These are phyloP conservation scores for Paulownia fortunei DNA, from an alignment of 257 asterid genomes.

Conservation along the genomic window DNA sequence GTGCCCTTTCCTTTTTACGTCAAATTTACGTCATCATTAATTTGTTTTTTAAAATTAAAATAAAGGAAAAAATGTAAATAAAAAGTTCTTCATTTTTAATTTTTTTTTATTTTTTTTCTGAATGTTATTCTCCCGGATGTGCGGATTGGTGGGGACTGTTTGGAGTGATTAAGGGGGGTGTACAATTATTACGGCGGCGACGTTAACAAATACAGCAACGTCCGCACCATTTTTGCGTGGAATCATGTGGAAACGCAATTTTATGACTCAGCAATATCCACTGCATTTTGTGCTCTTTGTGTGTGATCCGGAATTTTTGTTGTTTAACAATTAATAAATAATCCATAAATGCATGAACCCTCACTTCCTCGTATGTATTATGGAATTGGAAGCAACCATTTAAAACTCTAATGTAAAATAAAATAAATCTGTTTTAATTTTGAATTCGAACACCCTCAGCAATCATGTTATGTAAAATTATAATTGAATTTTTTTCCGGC, in stretches of 20 bases:
- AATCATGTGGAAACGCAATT: slow-evolving; percentile 22
- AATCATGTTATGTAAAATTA: too few relatives aligned
- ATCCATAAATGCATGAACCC: too few relatives aligned
- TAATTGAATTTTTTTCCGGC: too few relatives aligned
- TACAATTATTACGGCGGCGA: slow-evolving; percentile 5
- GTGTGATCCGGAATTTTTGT: background rate
- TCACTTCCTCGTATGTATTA: too few relatives aligned
- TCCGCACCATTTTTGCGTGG: background rate
- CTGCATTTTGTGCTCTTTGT: background rate
- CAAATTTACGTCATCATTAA: background rate
- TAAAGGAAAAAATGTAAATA: background rate
- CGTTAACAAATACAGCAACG: background rate
- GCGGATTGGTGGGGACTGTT: background rate
- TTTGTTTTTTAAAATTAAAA: too few relatives aligned
- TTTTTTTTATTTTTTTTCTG: background rate
- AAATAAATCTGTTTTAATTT: too few relatives aligned
- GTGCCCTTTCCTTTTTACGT: background rate
- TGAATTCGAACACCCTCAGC: too few relatives aligned
- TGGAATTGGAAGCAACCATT: too few relatives aligned
- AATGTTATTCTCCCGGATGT: background rate
- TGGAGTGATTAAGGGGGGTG: background rate
- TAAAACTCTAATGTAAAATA: too few relatives aligned
- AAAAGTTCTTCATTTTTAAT: background rate
- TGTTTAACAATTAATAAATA: too few relatives aligned
- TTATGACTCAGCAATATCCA: slow-evolving; percentile 28